Conservation (phyloP, 345 rosid genomes). For the Erucastrum elatum region DNA sequence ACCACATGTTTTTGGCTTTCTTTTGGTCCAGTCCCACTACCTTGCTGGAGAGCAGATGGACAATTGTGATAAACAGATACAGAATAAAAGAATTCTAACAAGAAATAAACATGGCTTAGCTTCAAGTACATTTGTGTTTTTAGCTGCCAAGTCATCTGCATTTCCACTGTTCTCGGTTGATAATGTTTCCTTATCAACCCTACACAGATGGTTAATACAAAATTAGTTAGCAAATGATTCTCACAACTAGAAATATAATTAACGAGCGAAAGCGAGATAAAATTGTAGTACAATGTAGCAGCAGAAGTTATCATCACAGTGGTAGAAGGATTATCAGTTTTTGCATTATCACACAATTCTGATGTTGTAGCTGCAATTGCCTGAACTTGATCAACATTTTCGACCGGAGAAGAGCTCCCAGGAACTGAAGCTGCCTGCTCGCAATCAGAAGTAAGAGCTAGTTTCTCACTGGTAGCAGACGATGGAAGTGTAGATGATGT, state of each 20-base stretch:
- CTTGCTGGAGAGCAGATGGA: conserved; percentile 35
- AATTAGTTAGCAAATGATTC: conserved; percentile 22
- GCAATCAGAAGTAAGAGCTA: conserved; percentile 43
- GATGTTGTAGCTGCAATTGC: conserved; percentile 33
- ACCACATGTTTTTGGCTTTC: conserved; percentile 31
- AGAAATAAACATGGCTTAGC: conserved; percentile 16
- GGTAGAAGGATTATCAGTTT: conserved; percentile 50
- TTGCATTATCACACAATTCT: conserved; percentile 39
- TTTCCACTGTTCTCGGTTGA: conserved; percentile 23
- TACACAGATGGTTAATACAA: conserved; percentile 20
- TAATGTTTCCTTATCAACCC: conserved; percentile 25
- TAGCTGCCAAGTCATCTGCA: conserved; percentile 13
- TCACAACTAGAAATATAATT: conserved; percentile 8
- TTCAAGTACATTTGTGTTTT: conserved; percentile 24
- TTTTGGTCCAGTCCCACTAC: conserved; percentile 26
- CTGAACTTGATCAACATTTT: conserved; percentile 46
- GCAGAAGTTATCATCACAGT: conserved; percentile 35
- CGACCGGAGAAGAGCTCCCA: conserved; percentile 42
- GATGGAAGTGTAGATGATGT: conserved; percentile 49
- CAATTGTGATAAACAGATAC: conserved; percentile 19
- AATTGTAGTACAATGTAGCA: conserved; percentile 52
- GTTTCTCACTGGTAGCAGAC: conserved; percentile 37
- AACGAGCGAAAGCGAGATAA: conserved; percentile 13
- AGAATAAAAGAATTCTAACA: conserved; percentile 20
- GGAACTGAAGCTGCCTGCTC: conserved; percentile 41